Evolutionary conservation across 2,329 filamentous ascomycete species (phyloP).

Genomic region (Aureobasidium leucospermi): DNA sequence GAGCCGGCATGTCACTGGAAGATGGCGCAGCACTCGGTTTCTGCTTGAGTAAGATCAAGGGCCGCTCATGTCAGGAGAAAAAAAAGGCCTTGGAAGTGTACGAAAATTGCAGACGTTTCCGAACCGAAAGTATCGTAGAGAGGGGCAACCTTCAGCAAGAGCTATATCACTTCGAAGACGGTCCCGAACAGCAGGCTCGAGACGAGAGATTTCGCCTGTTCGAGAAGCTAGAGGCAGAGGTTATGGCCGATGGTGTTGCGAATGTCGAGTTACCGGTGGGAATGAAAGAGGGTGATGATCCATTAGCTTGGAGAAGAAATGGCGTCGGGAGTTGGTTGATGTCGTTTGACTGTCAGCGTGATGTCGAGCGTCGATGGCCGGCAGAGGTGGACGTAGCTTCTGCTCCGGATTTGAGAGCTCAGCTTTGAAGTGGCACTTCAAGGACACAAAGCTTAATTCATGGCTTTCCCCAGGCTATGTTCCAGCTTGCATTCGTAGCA

Average conservation of each 20-base stretch:
- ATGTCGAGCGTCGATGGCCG: slow-evolving; percentile 8
- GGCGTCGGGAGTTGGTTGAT: slow-evolving; percentile 13
- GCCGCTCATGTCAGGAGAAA: slow-evolving; percentile 32
- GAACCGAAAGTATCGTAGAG: slow-evolving; percentile 54
- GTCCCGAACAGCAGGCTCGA: slow-evolving; percentile 42
- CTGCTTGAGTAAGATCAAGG: slow-evolving; percentile 43
- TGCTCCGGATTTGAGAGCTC: background rate
- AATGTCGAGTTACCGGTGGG: background rate
- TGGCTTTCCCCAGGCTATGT: too few species aligned
- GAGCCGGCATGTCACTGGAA: slow-evolving; percentile 55
- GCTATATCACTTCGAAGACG: slow-evolving; percentile 56
- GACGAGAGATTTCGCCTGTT: slow-evolving; percentile 4
- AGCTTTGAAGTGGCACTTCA: background rate
- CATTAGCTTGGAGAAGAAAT: slow-evolving; percentile 11
- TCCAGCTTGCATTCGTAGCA: too few species aligned
- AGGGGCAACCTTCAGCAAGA: slow-evolving; percentile 55
- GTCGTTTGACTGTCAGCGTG: slow-evolving; percentile 7
- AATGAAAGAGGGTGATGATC: background rate
- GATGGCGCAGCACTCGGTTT: slow-evolving; percentile 52
- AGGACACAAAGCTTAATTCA: too few species aligned
- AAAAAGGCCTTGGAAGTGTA: slow-evolving; percentile 41
- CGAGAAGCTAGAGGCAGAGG: background rate
- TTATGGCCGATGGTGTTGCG: background rate
- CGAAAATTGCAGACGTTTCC: slow-evolving; percentile 49
- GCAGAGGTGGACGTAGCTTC: background rate